Percentiles rank a stretch among this genome's conserved stretches.
phyloP scores from a whole-genome alignment of 495 filamentous ascomycete species.

The Neurospora tetraspora region DNA sequence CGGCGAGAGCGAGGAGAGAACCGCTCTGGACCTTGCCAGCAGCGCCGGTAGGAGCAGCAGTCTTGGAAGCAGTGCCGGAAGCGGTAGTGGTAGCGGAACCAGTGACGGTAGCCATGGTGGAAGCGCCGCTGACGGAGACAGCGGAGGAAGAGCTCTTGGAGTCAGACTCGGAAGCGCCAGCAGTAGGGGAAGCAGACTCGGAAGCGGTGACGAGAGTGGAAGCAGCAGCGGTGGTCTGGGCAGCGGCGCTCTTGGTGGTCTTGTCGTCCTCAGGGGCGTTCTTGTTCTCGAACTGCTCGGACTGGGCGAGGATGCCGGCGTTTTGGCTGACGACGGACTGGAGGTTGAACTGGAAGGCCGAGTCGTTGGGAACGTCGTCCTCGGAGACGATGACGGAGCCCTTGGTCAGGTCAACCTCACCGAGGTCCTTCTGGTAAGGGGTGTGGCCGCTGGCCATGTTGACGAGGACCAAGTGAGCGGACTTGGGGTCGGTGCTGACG shows the following conservation, averaged over 20 bases:
- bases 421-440: constrained; percentile 18
- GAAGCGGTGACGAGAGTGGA: background rate
- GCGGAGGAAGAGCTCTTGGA: background rate
- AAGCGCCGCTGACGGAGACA: background rate
- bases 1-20: constrained; percentile 7
- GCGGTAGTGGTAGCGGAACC: background rate
- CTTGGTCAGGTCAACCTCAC: constrained; percentile 17
- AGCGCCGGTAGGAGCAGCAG: constrained; percentile 1
- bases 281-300: constrained; percentile 19
- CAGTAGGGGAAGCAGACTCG: background rate
- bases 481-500: constrained; percentile 17
- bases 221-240: constrained; percentile 2
- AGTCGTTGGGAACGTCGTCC: constrained; percentile 10
- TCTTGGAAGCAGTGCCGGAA: background rate
- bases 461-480: constrained; percentile 20
- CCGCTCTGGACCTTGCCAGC: constrained; percentile 5
- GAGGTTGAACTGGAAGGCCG: constrained; percentile 22
- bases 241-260: background rate
- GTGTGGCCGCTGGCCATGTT: constrained; percentile 23
- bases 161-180: background rate
- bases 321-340: constrained; percentile 13
- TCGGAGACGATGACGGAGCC: constrained; percentile 11
- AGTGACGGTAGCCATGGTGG: background rate
- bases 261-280: background rate
- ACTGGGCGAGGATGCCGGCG: constrained; percentile 23